Evolutionary conservation across 2,329 filamentous ascomycete genomes (phyloP), one percentile per base, ranked within the genome.

Genomic region (Aspergillus niger): DNA sequence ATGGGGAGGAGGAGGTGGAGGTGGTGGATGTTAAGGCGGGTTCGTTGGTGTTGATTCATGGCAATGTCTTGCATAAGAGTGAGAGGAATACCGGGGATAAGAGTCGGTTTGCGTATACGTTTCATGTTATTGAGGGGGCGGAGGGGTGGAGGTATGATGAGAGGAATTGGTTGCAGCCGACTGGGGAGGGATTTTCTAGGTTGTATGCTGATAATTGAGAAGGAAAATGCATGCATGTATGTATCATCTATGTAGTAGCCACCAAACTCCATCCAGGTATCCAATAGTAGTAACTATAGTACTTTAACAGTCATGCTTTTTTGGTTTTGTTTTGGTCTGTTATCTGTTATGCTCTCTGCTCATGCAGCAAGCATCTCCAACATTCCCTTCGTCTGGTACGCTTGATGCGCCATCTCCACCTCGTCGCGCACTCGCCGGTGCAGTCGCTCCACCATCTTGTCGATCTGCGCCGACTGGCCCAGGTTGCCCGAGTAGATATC

Each of bases 101-200:
- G 81, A 92, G 93, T 22, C 84, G 94, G 66, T 96, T 95, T 73
- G 97, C 97, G 57, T 99, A 98, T 77, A 98, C 95, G 0, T 99
- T 98, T 75, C 95, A 99, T 80, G 86, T 96, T 60, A 98, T 98
- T 71, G 95, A 98, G 79, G 91, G 90, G 0, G 85, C 89, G 20
- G 81, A 87, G 47, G 81, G 76, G 11, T 79, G 76, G 75, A 68
- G 80, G 57, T 99, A 98, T 76, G 95, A 98, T 77, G 84, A 85
- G 77, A 83, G 84, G 77, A 99, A 99, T 77, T 98, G 95, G 95
- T 77, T 99, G 75, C 94, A 97, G 80, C 92, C 93, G 43, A 85
- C 84, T 58, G 93, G 91, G 0, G 92, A 91, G 0, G 85, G 85
- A 44, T 97, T 99, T 72, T 93, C 90, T 6, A 89, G 79, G 73